Base-by-base conservation (phyloP, 23 red algal species). In the Chondrus crispus region DNA sequence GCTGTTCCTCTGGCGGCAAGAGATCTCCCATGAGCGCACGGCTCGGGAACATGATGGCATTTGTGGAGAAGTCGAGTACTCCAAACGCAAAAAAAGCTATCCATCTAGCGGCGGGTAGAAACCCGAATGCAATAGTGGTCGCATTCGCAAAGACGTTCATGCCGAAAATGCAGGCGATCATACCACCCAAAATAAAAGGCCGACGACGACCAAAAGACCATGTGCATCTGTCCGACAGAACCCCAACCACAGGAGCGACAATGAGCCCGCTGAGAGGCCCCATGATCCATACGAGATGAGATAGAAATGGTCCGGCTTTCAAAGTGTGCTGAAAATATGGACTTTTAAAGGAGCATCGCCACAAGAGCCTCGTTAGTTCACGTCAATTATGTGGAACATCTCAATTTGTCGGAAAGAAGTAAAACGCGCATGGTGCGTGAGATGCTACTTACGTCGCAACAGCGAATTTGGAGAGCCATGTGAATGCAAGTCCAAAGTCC, bases 201-300 rank as follows among this genome's bases (percentile, higher is more conserved):
- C 95, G 68, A 13, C 95, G 85, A 45, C 95, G 78, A 60, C 95
- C 95, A 83, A 90, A 89, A 6, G 84, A 91, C 42, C 71, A 89
- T 12, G 81, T 85, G 72, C 89, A 93, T 39, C 76, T 43, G 83
- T 96, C 95, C n/a, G 88, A 93, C 22, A 96, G 51, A 11, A 93
- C 87, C 10, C 95, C 95, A 37, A 96, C 82, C 1, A 96, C 49
- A 40, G 95, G 95, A 46, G 89, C 89, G 30, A 88, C 93, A 36
- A 96, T 45, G 4, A 96, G 73, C 14, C 95, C 95, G 18, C 85
- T 82, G 19, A 96, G 89, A 28, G 95, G 95, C 20, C 95, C 95
- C 62, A 93, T 82, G 50, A 89, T 78, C 95, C 95, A 96, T 24
- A 96, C 85, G 30, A 91, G 45, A 68, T 94, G 92, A 6, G 92